Conservation (phyloP, 805 yeast species). For the Wickerhamia fluorescens region DNA sequence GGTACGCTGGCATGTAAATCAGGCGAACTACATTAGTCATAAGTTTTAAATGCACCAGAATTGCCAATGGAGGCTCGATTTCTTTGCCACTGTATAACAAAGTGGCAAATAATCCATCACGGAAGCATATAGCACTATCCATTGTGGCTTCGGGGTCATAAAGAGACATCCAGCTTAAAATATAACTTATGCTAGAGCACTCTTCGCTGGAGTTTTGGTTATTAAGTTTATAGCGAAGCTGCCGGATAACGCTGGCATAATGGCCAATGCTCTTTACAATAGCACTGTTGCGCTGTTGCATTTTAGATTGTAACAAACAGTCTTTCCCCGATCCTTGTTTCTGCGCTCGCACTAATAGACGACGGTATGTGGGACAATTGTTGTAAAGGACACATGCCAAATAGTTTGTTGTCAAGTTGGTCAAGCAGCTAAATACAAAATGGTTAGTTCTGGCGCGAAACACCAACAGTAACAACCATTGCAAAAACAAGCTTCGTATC, state of each 20-base stretch:
- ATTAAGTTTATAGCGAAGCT: constrained; percentile 23
- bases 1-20: constrained; percentile 30
- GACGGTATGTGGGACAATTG: no score
- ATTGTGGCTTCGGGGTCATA: constrained; percentile 38
- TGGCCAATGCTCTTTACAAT: constrained; percentile 28
- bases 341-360: constrained; percentile 4
- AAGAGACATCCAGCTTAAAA: constrained; percentile 32
- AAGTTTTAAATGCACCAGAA: constrained; percentile 26
- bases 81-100: constrained; percentile 16
- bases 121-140: constrained; percentile 29
- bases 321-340: constrained; percentile 13
- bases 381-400: constrained; percentile 24
- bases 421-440: constrained; percentile 29
- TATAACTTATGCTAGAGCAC: constrained; percentile 29
- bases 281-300: no score
- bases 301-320: no score
- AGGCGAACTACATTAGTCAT: constrained; percentile 28
- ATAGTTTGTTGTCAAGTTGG: constrained; percentile 34
- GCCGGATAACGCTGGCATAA: constrained; percentile 29
- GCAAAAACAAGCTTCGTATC: constrained; percentile 23
- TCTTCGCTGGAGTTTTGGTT: constrained; percentile 21
- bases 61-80: constrained; percentile 9
- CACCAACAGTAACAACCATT: constrained; percentile 28
- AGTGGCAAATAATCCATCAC: constrained; percentile 34
- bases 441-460: constrained; percentile 15